Percentiles rank a stretch among this genome's conserved stretches.
phyloP scores from a whole-genome alignment of 768 basidiomycete species.

The Xanthoconium purpureum region DNA sequence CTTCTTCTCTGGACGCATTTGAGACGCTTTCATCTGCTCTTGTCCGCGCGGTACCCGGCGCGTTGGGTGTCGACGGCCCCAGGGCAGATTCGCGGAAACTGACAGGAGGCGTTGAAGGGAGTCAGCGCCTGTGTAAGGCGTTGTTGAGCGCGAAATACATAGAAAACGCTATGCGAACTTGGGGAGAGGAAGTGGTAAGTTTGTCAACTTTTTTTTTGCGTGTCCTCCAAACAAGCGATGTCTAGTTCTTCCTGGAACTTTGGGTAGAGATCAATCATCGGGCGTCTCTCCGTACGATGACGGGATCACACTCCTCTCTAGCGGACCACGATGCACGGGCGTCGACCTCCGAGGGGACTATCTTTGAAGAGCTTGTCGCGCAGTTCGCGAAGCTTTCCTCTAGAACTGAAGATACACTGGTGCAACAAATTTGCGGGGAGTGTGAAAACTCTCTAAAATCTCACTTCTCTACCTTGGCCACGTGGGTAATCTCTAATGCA shows the following conservation, averaged over 20 bases:
- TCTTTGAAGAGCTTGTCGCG: constrained; percentile 75
- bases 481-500: constrained; percentile 31
- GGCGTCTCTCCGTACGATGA: constrained; percentile 54
- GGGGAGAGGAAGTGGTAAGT: constrained; percentile 89
- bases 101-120: constrained; percentile 81
- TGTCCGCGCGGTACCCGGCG: constrained; percentile 89
- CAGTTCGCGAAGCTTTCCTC: constrained; percentile 57
- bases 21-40: constrained; percentile 87
- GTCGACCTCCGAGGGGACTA: constrained; percentile 53
- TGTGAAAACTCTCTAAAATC: constrained; percentile 71
- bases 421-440: constrained; percentile 79
- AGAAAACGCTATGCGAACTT: constrained; percentile 62
- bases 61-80: constrained; percentile 54
- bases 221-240: constrained; percentile 1
- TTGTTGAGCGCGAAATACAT: constrained; percentile 78
- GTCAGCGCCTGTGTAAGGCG: constrained; percentile 82
- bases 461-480: constrained; percentile 58
- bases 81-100: constrained; percentile 55
- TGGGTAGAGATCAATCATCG: constrained; percentile 75
- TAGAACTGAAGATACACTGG: constrained; percentile 86
- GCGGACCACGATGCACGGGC: constrained; percentile 39
- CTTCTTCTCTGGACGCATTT: constrained; percentile 87
- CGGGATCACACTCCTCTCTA: constrained; percentile 46
- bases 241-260: constrained; percentile 88
- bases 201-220: background rate